A percentile compares a stretch with the other conserved stretches of the same genome.
Evolutionary conservation across 73 alveolate genomes (phyloP).

Genomic region (Blepharisma stoltei): DNA sequence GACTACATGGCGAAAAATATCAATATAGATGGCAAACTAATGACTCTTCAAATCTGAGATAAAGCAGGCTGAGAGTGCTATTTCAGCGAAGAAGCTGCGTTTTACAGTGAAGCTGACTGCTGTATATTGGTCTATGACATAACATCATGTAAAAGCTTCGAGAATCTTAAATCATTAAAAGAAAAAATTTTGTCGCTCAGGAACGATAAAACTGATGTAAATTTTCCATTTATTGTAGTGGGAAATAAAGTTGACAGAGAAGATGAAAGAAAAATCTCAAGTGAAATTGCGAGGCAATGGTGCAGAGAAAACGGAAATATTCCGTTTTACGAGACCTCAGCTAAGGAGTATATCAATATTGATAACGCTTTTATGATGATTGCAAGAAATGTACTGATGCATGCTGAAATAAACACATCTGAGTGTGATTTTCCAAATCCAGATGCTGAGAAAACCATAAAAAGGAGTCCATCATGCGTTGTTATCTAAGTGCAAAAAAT

Average conservation of each 20-base stretch:
- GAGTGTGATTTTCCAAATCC: too few relatives aligned
- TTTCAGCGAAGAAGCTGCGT: slow-evolving; percentile 86
- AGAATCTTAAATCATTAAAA: slow-evolving; percentile 86
- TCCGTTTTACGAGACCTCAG: slow-evolving; percentile 78
- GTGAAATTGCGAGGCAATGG: slow-evolving; percentile 77
- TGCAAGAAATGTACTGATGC: too few relatives aligned
- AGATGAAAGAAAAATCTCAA: slow-evolving; percentile 57
- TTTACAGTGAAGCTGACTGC: slow-evolving; percentile 97
- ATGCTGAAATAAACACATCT: too few relatives aligned
- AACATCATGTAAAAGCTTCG: slow-evolving; percentile 77
- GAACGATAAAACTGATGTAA: slow-evolving; percentile 81
- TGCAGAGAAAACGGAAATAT: slow-evolving; percentile 79
- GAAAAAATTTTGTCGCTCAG: slow-evolving; percentile 79
- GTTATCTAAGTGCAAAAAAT: too few relatives aligned
- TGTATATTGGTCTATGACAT: slow-evolving; percentile 89
- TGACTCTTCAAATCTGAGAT: slow-evolving; percentile 64
- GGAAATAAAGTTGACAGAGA: slow-evolving; percentile 87
- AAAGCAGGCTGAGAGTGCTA: slow-evolving; percentile 67
- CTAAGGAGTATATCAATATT: slow-evolving; percentile 72
- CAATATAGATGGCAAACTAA: slow-evolving; percentile 76
- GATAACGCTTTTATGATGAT: slow-evolving; percentile 64
- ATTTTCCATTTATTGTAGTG: slow-evolving; percentile 94
- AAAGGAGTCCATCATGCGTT: too few relatives aligned
- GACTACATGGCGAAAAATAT: slow-evolving; percentile 89
- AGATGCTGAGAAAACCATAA: too few relatives aligned